Percentiles rank a stretch among this genome's conserved stretches.
phyloP scores from a whole-genome alignment of 257 asterid species.

The Solanum bulbocastanum region DNA sequence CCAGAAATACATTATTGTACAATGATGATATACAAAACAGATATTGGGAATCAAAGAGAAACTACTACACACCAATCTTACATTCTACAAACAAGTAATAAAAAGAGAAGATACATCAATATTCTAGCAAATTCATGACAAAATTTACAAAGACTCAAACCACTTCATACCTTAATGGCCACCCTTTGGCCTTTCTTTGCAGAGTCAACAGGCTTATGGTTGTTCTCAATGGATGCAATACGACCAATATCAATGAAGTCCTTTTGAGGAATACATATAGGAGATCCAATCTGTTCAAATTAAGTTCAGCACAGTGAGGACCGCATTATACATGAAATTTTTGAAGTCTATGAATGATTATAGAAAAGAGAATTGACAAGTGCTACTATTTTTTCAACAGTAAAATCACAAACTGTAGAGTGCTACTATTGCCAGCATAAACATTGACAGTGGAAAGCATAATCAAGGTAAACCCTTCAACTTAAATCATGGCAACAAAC shows the following conservation, averaged over 20 bases:
- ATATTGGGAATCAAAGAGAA: neutral
- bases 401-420: neutral
- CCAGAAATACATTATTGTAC: neutral
- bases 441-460: neutral
- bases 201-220: slow-evolving; percentile 77
- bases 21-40: neutral
- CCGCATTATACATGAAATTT: neutral
- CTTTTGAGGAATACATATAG: slow-evolving; percentile 62
- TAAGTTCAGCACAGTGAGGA: slow-evolving; percentile 15
- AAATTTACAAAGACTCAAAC: neutral
- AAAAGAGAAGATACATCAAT: neutral
- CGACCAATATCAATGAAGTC: slow-evolving; percentile 87
- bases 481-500: neutral
- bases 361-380: neutral
- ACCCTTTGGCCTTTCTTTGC: slow-evolving; percentile 90
- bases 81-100: neutral
- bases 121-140: neutral
- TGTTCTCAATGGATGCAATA: slow-evolving; percentile 82
- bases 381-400: neutral
- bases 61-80: neutral
- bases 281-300: slow-evolving; percentile 33
- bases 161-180: slow-evolving; percentile 77
- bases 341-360: neutral
- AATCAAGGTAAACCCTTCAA: neutral
- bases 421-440: neutral